Evolutionary conservation across 768 basidiomycete species (phyloP).

Genomic region (Termitomyces sp.): DNA sequence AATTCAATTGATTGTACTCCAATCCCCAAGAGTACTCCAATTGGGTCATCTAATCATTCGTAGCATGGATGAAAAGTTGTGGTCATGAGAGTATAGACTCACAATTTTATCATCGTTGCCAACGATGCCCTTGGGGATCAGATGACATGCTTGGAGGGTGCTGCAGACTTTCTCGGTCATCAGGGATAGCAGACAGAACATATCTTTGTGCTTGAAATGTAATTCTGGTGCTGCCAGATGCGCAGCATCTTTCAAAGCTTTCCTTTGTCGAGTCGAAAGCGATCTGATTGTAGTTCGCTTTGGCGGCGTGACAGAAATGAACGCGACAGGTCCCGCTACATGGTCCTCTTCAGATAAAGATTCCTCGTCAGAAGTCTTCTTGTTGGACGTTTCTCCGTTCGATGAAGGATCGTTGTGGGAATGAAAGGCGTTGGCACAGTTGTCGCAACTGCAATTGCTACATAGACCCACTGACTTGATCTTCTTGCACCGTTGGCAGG

Average conservation of each 20-base stretch:
- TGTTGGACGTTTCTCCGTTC: no score
- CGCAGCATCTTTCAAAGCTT: neutral
- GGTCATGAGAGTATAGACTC: neutral
- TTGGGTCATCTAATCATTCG: neutral
- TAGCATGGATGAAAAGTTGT: neutral
- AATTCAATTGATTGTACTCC: neutral
- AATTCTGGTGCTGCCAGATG: neutral
- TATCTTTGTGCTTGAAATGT: neutral
- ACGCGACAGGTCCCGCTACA: no score
- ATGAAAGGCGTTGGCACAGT: neutral
- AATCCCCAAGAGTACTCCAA: neutral
- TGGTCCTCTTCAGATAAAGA: no score
- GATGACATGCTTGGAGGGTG: neutral
- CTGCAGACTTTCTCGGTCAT: neutral
- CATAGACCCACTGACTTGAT: neutral
- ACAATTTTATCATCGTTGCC: neutral
- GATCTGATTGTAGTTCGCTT: neutral
- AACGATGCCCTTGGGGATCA: neutral
- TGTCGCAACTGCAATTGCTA: neutral
- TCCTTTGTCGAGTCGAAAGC: neutral
- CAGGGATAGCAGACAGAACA: neutral
- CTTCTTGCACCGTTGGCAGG: neutral
- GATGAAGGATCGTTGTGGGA: neutral
- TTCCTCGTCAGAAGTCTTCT: neutral
- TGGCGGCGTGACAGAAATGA: neutral